Conservation (phyloP, 148 eudicot species). For the Rhododendron williamsianum region DNA sequence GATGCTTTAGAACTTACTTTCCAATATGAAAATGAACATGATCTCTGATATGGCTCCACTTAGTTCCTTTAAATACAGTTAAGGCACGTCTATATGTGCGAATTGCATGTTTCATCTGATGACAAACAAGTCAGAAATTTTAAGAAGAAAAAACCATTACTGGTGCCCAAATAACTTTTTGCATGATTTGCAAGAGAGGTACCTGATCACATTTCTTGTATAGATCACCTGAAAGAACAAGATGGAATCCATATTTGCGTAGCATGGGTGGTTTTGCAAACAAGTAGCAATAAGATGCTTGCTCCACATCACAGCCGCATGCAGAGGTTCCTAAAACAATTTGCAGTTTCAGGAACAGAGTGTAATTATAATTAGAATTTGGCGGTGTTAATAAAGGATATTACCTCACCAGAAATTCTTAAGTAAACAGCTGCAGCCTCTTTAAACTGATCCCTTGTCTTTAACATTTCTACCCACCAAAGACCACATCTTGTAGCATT, state of each 20-base stretch:
- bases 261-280: slow-evolving; percentile 75
- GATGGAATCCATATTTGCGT: slow-evolving; percentile 97
- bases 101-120: slow-evolving; percentile 88
- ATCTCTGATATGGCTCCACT: slow-evolving; percentile 84
- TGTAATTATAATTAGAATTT: not conserved
- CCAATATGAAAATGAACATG: slow-evolving; percentile 94
- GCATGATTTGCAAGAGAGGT: slow-evolving; percentile 12
- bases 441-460: slow-evolving; percentile 71
- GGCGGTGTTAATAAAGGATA: slow-evolving; percentile 15
- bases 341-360: slow-evolving; percentile 22
- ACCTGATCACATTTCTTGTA: slow-evolving; percentile 94
- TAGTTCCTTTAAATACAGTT: slow-evolving; percentile 72
- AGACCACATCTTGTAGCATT: slow-evolving; percentile 90
- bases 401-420: slow-evolving; percentile 99
- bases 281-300: slow-evolving; percentile 96
- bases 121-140: slow-evolving; percentile 21
- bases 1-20: slow-evolving; percentile 47
- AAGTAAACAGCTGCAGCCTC: slow-evolving; percentile 92
- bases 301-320: slow-evolving; percentile 94
- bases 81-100: slow-evolving; percentile 85
- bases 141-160: slow-evolving; percentile 8
- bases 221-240: slow-evolving; percentile 87
- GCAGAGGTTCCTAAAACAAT: slow-evolving; percentile 65
- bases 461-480: slow-evolving; percentile 98
- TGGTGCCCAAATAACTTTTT: not conserved